Base-by-base conservation (phyloP, 441 rosid species). In the Euphorbia celastroides region DNA sequence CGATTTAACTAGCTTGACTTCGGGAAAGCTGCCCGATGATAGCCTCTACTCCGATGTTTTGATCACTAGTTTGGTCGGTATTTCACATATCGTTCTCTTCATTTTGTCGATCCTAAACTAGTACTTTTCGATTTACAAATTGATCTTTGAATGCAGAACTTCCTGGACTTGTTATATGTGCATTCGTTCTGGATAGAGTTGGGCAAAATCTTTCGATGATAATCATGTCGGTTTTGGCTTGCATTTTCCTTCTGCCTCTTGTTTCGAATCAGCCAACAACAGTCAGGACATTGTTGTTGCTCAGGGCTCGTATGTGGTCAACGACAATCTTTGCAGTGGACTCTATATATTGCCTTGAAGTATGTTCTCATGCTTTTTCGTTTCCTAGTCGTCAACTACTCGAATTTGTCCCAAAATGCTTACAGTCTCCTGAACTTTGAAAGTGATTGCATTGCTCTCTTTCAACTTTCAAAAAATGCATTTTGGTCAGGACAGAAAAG, bases 11-110 rank as follows among this genome's bases (percentile, higher is more conserved):
- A 28, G 55, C 19, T 25, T 57, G 38, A 66, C 8, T 41, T 44
- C 64, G 16, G 12, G 50, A 32, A 51, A 65, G 16, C 30, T 68
- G 31, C 62, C 28, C 14, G 78, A 69, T 28, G 34, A 66, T 38
- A 78, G 71, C 68, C 65, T 74, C 59, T 87, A 84, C 27, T 19
- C 30, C 8, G 69, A 83, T 41, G 77, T 77, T 11, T 77, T 87
- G 16, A 65, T 87, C 65, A 84, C 89, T 63, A 87, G 89, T 71
- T 70, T 81, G 17, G 86, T 84, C 69, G 88, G 92, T 87, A 57
- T n/a, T n/a, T n/a, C n/a, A n/a, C n/a, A n/a, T n/a, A n/a, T n/a
- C n/a, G n/a, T n/a, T n/a, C n/a, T n/a, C n/a, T n/a, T n/a, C n/a
- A n/a, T n/a, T n/a, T n/a, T n/a, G n/a, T n/a, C n/a, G n/a, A n/a